Percentiles rank a stretch among this genome's conserved stretches.
Conservation (phyloP, 2,329 filamentous ascomycete genomes). For the Verticillium klebahnii region DNA sequence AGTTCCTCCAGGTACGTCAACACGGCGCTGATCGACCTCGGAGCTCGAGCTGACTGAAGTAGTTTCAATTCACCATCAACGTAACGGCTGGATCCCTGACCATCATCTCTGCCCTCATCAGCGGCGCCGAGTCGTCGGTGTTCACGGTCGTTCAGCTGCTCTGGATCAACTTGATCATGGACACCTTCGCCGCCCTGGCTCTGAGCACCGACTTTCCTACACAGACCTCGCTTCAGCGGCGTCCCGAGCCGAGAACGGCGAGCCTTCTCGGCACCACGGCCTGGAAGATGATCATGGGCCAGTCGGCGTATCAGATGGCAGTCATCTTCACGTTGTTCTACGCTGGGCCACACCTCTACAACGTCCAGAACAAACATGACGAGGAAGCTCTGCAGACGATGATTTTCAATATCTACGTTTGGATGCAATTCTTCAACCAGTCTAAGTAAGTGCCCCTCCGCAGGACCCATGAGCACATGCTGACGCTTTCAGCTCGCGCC, state of each 20-base stretch:
- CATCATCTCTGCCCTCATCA: conserved; percentile 53
- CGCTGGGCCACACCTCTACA: conserved; percentile 4
- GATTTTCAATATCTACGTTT: conserved; percentile 82
- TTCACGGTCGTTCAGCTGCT: conserved; percentile 56
- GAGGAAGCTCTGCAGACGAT: conserved; percentile 53
- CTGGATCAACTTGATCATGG: conserved; percentile 63
- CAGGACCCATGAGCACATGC: not conserved
- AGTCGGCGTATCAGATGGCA: conserved; percentile 54
- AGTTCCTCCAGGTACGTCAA: conserved; percentile 48
- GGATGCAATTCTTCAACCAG: conserved; percentile 65
- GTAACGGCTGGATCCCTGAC: conserved; percentile 57
- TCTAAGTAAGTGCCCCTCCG: not conserved
- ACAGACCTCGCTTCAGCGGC: conserved; percentile 28
- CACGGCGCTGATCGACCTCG: conserved; percentile 17
- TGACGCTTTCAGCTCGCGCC: not conserved
- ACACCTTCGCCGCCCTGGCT: conserved; percentile 54
- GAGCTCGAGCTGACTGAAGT: no score
- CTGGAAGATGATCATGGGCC: conserved; percentile 65
- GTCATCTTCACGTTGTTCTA: conserved; percentile 38
- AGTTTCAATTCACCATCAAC: conserved; percentile 58
- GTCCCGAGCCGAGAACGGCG: conserved; percentile 38
- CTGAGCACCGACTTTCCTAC: conserved; percentile 30
- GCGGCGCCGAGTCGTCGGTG: conserved; percentile 42
- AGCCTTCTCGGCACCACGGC: conserved; percentile 21
- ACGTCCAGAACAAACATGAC: conserved; percentile 2